Conservation (phyloP, 495 filamentous ascomycete genomes). For the Geoglossum glabrum region DNA sequence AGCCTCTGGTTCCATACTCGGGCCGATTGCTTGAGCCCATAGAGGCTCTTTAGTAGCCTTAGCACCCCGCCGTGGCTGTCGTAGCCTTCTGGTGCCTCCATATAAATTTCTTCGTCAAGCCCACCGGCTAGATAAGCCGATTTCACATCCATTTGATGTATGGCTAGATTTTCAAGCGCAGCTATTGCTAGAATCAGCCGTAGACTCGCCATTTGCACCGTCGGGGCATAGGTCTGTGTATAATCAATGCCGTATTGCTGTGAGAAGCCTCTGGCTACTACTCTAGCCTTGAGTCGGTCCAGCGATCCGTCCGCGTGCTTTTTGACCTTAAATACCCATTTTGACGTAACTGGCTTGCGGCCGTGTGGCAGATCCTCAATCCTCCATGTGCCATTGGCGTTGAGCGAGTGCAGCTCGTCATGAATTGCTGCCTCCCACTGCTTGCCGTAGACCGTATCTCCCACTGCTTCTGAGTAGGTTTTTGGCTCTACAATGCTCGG, state of each 20-base stretch:
- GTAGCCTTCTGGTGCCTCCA: neutral
- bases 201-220: neutral
- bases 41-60: conserved; percentile 6
- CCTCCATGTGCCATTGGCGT: neutral
- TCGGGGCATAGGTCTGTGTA: neutral
- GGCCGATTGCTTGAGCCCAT: conserved; percentile 11
- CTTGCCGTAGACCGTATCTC: neutral
- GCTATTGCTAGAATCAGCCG: neutral
- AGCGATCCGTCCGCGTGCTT: neutral
- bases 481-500: neutral
- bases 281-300: neutral
- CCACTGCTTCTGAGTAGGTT: conserved; percentile 3
- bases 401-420: neutral
- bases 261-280: conserved; percentile 1
- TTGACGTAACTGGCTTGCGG: neutral
- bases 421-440: conserved; percentile 1
- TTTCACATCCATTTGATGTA: conserved; percentile 1
- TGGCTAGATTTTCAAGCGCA: neutral
- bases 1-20: conserved; percentile 8
- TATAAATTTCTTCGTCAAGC: neutral
- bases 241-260: neutral
- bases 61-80: neutral
- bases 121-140: neutral
- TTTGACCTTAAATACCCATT: conserved; percentile 3
- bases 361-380: neutral